phyloP scores from a whole-genome alignment of 495 filamentous ascomycete genomes.

The Penicillium herquei region DNA sequence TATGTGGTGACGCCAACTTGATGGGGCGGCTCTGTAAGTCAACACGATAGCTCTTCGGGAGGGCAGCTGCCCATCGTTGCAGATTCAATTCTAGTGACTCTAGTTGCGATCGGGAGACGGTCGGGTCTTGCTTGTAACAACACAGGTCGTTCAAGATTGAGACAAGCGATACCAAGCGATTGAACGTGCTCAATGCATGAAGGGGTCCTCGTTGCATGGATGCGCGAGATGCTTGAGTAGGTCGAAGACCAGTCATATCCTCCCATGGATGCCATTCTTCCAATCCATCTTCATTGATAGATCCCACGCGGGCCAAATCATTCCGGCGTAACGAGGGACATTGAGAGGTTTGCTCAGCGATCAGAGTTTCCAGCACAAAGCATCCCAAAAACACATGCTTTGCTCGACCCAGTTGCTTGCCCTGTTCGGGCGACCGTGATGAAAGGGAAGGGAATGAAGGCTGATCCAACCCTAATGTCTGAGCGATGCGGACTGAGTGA shows the following conservation, averaged over 20 bases:
- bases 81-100: slow-evolving; percentile 37
- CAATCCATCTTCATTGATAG: slow-evolving; percentile 58
- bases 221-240: slow-evolving; percentile 30
- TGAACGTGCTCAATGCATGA: slow-evolving; percentile 60
- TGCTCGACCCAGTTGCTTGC: slow-evolving; percentile 28
- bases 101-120: slow-evolving; percentile 27
- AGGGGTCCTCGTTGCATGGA: slow-evolving; percentile 51
- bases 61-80: slow-evolving; percentile 34
- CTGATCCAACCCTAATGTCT: slow-evolving; percentile 43
- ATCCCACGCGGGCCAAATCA: slow-evolving; percentile 43
- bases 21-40: slow-evolving; percentile 26
- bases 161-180: slow-evolving; percentile 47
- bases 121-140: slow-evolving; percentile 26
- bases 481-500: slow-evolving; percentile 54
- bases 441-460: slow-evolving; percentile 11
- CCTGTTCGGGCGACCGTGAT: slow-evolving; percentile 13
- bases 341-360: slow-evolving; percentile 51
- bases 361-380: slow-evolving; percentile 62
- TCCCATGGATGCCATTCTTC: slow-evolving; percentile 75
- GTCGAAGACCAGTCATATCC: slow-evolving; percentile 37
- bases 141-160: slow-evolving; percentile 45
- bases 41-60: slow-evolving; percentile 37
- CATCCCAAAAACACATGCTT: slow-evolving; percentile 59
- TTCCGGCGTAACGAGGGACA: slow-evolving; percentile 51
- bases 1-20: slow-evolving; percentile 35